Conservation (phyloP, 192 early-diverging fungal species). For the Coemansia reversa region DNA sequence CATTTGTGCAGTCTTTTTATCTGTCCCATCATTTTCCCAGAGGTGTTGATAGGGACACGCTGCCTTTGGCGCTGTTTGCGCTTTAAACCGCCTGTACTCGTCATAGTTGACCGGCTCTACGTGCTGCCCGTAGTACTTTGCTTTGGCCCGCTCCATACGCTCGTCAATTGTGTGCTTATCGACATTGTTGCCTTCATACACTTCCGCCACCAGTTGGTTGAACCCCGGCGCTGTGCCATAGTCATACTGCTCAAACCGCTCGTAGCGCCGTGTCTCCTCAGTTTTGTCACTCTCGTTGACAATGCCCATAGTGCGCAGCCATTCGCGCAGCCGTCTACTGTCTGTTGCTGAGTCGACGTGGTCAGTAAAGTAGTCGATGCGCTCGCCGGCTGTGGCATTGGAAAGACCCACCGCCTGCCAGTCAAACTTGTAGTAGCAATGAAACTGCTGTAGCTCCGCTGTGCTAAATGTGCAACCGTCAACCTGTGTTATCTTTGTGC, state of each 20-base stretch:
- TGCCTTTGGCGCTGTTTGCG: conserved; percentile 24
- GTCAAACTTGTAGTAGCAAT: conserved; percentile 35
- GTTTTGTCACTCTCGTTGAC: conserved; percentile 13
- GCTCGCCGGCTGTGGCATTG: conserved; percentile 10
- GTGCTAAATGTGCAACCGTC: conserved; percentile 43
- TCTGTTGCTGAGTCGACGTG: conserved; percentile 13
- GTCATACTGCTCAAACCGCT: conserved; percentile 38
- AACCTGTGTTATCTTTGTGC: conserved; percentile 32
- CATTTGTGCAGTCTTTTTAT: conserved; percentile 10
- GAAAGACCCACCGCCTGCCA: conserved; percentile 15
- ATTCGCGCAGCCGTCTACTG: conserved; percentile 21
- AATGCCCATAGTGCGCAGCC: conserved; percentile 43
- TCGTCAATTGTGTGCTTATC: conserved; percentile 28
- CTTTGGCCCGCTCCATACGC: conserved; percentile 45
- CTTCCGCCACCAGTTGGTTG: conserved; percentile 25
- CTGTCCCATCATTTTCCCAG: conserved; percentile 23
- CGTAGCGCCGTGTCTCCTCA: conserved; percentile 16
- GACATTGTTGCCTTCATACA: conserved; percentile 14
- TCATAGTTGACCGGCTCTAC: conserved; percentile 27
- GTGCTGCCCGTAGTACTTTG: conserved; percentile 27
- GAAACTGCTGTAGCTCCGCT: conserved; percentile 50
- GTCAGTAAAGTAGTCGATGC: conserved; percentile 26
- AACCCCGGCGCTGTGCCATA: conserved; percentile 41
- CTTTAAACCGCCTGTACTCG: conserved; percentile 21
- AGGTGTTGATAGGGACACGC: conserved; percentile 51